Conservation (phyloP, 108 stramenopile genomes). For the Hondaea fermentalgiana region DNA sequence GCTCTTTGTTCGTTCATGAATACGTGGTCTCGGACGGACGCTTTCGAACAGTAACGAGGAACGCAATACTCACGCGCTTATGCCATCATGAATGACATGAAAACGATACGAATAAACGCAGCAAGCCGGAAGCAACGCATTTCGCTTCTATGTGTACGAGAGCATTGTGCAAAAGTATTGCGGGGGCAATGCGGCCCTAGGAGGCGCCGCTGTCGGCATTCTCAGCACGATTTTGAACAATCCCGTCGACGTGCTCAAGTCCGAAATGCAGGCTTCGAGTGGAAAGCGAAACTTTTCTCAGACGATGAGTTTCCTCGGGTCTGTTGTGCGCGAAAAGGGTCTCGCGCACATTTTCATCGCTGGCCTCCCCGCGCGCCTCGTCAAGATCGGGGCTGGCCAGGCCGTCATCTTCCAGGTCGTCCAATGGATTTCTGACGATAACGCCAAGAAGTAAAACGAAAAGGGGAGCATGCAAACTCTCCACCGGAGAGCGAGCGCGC, state of each 20-base stretch:
- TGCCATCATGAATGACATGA: too few species aligned
- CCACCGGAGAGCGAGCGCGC: background rate
- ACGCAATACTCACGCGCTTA: too few species aligned
- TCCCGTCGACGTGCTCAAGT: background rate
- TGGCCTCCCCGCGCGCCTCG: background rate
- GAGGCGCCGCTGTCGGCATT: background rate
- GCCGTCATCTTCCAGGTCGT: conserved; percentile 16
- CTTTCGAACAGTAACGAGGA: too few species aligned
- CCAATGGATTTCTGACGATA: background rate
- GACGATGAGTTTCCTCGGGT: background rate
- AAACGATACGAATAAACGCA: background rate
- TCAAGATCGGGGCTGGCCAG: background rate
- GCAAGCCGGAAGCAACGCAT: background rate
- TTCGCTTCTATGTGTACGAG: background rate
- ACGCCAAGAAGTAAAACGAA: background rate
- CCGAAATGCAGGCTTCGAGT: background rate
- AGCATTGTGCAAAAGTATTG: background rate
- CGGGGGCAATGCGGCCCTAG: background rate
- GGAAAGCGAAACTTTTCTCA: background rate
- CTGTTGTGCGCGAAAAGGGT: background rate
- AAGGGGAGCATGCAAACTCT: background rate
- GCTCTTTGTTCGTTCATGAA: background rate
- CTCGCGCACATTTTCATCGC: background rate
- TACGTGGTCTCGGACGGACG: too few species aligned
- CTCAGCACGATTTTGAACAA: background rate